These are phyloP conservation scores for Kwoniella pini DNA, from an alignment of 768 basidiomycete species.

Conservation along the genomic window DNA sequence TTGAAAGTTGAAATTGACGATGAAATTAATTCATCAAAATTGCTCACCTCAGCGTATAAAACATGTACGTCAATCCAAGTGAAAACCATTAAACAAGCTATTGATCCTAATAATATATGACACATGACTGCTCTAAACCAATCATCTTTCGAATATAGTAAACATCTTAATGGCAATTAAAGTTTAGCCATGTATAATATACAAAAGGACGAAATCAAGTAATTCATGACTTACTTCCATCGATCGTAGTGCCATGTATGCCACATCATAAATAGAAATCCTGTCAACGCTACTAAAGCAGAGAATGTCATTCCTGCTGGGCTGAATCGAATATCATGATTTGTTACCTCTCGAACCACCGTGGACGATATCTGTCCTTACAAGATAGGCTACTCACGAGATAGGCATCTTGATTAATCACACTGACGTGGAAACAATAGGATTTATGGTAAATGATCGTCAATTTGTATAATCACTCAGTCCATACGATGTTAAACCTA, in stretches of 20 bases:
- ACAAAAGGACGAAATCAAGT: too few species aligned
- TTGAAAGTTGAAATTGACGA: too few species aligned
- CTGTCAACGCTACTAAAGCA: slow-evolving; percentile 24
- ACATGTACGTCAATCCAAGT: slow-evolving; percentile 25
- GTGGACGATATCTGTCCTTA: not conserved
- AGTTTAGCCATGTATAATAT: not conserved
- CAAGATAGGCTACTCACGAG: not conserved
- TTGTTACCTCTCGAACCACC: too few species aligned
- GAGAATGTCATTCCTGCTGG: slow-evolving; percentile 25
- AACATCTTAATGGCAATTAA: slow-evolving; percentile 21
- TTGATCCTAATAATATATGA: slow-evolving; percentile 23
- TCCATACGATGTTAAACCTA: too few species aligned
- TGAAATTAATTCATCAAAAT: too few species aligned
- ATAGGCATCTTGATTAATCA: slow-evolving; percentile 16
- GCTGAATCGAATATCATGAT: not conserved
- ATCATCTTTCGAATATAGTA: slow-evolving; percentile 23
- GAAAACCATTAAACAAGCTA: slow-evolving; percentile 15
- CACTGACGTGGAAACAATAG: too few species aligned
- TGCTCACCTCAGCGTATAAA: slow-evolving; percentile 32
- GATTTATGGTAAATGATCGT: too few species aligned
- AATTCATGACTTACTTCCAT: slow-evolving; percentile 24
- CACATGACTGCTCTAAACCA: slow-evolving; percentile 36
- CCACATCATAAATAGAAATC: slow-evolving; percentile 39
- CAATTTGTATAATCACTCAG: too few species aligned
- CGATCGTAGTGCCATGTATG: slow-evolving; percentile 46